Conservation (phyloP, 176 grass and related monocot genomes). For the Olyra latifolia region DNA sequence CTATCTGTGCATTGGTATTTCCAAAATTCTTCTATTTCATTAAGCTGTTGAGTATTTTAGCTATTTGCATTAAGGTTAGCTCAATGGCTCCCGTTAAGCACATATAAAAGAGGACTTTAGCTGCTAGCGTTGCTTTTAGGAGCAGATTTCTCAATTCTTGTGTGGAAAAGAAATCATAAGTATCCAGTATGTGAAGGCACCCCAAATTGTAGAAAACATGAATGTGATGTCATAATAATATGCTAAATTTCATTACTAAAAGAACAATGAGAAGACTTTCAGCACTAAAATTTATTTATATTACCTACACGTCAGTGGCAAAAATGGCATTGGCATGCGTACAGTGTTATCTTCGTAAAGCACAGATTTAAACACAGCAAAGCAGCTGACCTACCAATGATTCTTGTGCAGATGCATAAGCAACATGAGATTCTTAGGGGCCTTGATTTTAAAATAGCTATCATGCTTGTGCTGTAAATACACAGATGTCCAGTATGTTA, state of each 20-base stretch:
- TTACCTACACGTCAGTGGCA: background rate
- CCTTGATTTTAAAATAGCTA: background rate
- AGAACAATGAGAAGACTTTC: background rate
- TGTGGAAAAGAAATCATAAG: too few species aligned
- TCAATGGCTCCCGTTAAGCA: too few species aligned
- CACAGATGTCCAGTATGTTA: background rate
- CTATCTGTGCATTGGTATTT: too few species aligned
- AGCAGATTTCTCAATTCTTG: too few species aligned
- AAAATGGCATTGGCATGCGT: background rate
- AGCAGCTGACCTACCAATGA: background rate
- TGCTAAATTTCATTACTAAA: background rate
- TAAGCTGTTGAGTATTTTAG: too few species aligned
- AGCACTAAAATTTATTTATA: background rate
- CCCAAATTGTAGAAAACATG: too few species aligned
- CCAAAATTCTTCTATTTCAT: too few species aligned
- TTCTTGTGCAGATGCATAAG: background rate
- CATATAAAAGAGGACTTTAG: too few species aligned
- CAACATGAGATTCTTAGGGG: background rate
- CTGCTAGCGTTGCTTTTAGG: too few species aligned
- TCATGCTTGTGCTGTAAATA: background rate
- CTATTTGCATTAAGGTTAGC: too few species aligned
- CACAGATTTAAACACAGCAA: background rate
- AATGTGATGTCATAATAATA: slow-evolving; percentile 5
- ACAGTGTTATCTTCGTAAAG: background rate
- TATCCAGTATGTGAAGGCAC: too few species aligned